Evolutionary conservation across 2,329 filamentous ascomycete genomes (phyloP).

Genomic region (Coleophoma cylindrospora): DNA sequence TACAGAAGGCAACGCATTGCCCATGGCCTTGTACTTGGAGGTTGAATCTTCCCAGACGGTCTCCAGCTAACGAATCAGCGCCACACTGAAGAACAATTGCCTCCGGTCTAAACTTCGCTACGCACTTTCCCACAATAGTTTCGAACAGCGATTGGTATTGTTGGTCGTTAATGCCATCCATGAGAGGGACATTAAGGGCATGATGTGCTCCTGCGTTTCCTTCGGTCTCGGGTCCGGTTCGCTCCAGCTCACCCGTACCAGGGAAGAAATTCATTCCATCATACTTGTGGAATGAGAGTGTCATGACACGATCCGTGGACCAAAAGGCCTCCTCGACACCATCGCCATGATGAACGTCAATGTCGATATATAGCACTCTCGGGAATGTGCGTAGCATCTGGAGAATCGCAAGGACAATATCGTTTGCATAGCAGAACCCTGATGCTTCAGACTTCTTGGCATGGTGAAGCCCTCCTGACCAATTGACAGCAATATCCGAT

Average conservation of each 20-base stretch:
- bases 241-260: conserved; percentile 80
- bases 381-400: conserved; percentile 78
- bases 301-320: conserved; percentile 85
- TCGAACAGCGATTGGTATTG: conserved; percentile 86
- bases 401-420: conserved; percentile 91
- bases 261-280: conserved; percentile 82
- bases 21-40: conserved; percentile 94
- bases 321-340: conserved; percentile 90
- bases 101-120: conserved; percentile 79
- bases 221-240: conserved; percentile 78
- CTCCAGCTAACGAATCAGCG: conserved; percentile 89
- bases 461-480: conserved; percentile 94
- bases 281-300: conserved; percentile 95
- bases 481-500: conserved; percentile 94
- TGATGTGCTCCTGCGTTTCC: conserved; percentile 86
- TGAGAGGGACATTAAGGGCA: conserved; percentile 82
- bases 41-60: conserved; percentile 92
- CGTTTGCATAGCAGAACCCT: conserved; percentile 98
- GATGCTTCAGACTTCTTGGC: conserved; percentile 91
- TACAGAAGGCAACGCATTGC: conserved; percentile 84
- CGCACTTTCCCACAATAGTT: conserved; percentile 69
- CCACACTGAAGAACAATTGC: conserved; percentile 95
- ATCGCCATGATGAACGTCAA: conserved; percentile 88
- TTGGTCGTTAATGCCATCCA: conserved; percentile 86
- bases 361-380: conserved; percentile 90